Evolutionary conservation across 352 stramenopile genomes (phyloP).

Genomic region (Hyphochytrium catenoides): DNA sequence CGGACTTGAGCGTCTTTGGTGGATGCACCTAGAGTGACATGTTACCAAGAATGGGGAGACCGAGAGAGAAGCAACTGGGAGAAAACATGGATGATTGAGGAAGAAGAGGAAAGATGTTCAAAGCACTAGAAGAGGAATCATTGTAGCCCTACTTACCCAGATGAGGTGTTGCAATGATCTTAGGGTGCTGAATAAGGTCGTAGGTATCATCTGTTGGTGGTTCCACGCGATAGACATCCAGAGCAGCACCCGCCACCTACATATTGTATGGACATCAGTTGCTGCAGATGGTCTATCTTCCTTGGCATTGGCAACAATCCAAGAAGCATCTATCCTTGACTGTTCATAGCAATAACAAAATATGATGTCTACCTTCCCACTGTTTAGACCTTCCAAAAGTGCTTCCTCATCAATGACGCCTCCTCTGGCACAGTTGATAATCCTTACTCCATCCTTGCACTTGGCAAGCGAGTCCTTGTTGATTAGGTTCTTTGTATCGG

Average conservation of each 20-base stretch:
- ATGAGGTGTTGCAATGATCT: conserved; percentile 77
- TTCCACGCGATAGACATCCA: conserved; percentile 21
- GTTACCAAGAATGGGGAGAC: too few relatives aligned
- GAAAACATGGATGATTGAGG: too few relatives aligned
- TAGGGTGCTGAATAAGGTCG: conserved; percentile 56
- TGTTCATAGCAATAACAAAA: conserved; percentile 8
- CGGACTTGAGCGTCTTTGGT: conserved; percentile 81
- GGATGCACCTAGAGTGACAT: too few relatives aligned
- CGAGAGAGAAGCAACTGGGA: too few relatives aligned
- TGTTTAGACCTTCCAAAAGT: conserved; percentile 57
- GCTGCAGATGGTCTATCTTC: too few relatives aligned
- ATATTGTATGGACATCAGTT: too few relatives aligned
- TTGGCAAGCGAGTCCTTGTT: conserved; percentile 36
- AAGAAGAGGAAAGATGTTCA: too few relatives aligned
- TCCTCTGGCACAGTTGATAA: conserved; percentile 80
- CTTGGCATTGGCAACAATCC: conserved; percentile 19
- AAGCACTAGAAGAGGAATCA: too few relatives aligned
- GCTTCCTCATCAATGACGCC: conserved; percentile 77
- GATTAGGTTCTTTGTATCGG: conserved; percentile 73
- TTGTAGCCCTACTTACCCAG: too few relatives aligned
- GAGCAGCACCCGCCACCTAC: conserved; percentile 17
- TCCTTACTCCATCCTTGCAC: conserved; percentile 72
- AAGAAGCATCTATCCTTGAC: too few relatives aligned
- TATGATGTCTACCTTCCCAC: conserved; percentile 36
- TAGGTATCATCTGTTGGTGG: conserved; percentile 20